These are phyloP conservation scores for Pythium rishiriense DNA, from an alignment of 352 stramenopile genomes.

Conservation along the genomic window DNA sequence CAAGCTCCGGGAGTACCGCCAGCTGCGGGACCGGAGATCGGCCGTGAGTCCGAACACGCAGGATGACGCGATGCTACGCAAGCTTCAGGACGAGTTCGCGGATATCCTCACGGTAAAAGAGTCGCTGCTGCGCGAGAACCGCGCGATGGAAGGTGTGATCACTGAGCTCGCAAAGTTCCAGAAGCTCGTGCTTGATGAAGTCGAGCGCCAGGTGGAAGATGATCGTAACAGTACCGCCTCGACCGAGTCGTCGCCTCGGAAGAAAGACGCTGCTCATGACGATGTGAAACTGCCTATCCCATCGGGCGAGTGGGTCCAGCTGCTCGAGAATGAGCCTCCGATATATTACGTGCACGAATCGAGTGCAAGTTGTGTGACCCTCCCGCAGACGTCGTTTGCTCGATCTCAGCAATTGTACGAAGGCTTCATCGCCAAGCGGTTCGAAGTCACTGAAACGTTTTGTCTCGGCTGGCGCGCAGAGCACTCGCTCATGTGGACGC, in stretches of 20 bases:
- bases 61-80: constrained; percentile 5
- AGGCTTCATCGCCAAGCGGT: constrained; percentile 5
- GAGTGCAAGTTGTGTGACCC: neutral
- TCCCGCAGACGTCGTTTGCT: constrained; percentile 8
- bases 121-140: constrained; percentile 28
- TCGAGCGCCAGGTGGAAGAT: constrained; percentile 17
- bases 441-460: constrained; percentile 22
- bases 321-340: constrained; percentile 21
- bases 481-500: constrained; percentile 14
- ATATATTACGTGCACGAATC: constrained; percentile 16
- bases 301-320: constrained; percentile 21
- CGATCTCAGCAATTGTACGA: constrained; percentile 3
- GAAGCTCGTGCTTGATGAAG: constrained; percentile 27
- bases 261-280: neutral
- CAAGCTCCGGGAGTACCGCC: constrained; percentile 15
- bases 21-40: constrained; percentile 9
- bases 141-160: constrained; percentile 28
- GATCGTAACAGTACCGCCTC: neutral
- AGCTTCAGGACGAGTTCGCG: constrained; percentile 24
- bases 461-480: constrained; percentile 27
- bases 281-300: neutral
- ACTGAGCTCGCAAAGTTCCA: constrained; percentile 28
- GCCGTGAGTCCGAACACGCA: neutral
- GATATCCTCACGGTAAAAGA: constrained; percentile 28
- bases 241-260: neutral